Conservation (phyloP, 768 basidiomycete species). For the Strobilomyces echinocephalus region DNA sequence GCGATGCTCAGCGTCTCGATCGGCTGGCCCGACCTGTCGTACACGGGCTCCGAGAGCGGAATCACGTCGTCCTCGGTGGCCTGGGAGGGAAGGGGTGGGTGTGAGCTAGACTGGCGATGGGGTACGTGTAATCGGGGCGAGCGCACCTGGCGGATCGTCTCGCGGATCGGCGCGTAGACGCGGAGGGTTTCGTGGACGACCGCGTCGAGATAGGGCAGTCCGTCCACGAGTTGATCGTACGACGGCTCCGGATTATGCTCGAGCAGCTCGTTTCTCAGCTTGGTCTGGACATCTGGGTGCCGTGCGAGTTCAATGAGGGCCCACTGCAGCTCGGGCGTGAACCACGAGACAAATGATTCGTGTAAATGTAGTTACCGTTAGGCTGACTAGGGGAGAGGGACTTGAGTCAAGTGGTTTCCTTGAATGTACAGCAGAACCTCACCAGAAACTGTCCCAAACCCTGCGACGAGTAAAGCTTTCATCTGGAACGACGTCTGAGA, state of each 20-base stretch:
- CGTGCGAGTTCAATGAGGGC: not conserved
- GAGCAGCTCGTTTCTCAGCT: not conserved
- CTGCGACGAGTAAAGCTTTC: slow-evolving; percentile 17
- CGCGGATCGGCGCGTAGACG: too few relatives aligned
- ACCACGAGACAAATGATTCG: not conserved
- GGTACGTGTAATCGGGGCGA: too few relatives aligned
- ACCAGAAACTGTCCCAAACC: slow-evolving; percentile 23
- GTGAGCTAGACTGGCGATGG: too few relatives aligned
- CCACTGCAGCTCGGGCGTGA: slow-evolving; percentile 8
- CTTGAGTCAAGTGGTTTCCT: not conserved
- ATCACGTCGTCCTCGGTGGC: not conserved
- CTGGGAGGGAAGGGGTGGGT: too few relatives aligned
- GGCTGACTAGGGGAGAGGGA: slow-evolving; percentile 5
- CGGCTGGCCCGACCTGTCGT: not conserved
- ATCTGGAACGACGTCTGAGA: slow-evolving; percentile 27
- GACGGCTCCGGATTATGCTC: too few relatives aligned
- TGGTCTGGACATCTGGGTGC: not conserved
- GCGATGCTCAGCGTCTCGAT: not conserved
- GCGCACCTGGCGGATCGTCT: too few relatives aligned
- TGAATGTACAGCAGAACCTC: not conserved
- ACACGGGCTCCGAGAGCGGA: not conserved
- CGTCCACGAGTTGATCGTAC: too few relatives aligned
- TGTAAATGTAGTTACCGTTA: slow-evolving; percentile 12
- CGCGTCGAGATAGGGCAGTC: too few relatives aligned
- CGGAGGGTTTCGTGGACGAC: too few relatives aligned